These are phyloP conservation scores for Gillenia trifoliata DNA, from an alignment of 306 rosid genomes.

Conservation along the genomic window DNA sequence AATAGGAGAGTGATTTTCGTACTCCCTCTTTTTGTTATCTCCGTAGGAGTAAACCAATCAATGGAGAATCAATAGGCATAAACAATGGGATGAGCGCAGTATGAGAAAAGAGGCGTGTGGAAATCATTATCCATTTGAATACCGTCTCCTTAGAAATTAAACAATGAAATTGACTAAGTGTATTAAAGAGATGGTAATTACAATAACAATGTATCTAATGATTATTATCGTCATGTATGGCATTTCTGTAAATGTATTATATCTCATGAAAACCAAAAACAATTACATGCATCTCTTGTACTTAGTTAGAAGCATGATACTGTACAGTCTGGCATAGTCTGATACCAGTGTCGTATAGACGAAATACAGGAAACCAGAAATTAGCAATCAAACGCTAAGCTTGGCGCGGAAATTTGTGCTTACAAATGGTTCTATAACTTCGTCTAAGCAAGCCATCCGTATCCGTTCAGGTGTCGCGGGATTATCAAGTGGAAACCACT, in stretches of 20 bases:
- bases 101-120: too few species aligned
- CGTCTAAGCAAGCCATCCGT: constrained; percentile 88
- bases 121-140: background rate
- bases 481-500: constrained; percentile 92
- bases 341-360: background rate
- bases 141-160: background rate
- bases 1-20: too few species aligned
- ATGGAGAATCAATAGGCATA: too few species aligned
- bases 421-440: constrained; percentile 39
- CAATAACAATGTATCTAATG: background rate
- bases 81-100: too few species aligned
- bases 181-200: background rate
- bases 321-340: background rate
- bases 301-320: background rate
- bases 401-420: constrained; percentile 58
- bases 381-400: constrained; percentile 53
- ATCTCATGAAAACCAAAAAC: too few species aligned
- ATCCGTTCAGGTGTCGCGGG: constrained; percentile 96
- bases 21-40: too few species aligned
- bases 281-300: background rate
- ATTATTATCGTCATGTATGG: too few species aligned
- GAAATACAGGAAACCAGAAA: background rate
- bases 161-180: background rate
- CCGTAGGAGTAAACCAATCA: too few species aligned
- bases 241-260: too few species aligned